Base-by-base conservation (phyloP, 163 green algal species). In the Picocystis sp. region DNA sequence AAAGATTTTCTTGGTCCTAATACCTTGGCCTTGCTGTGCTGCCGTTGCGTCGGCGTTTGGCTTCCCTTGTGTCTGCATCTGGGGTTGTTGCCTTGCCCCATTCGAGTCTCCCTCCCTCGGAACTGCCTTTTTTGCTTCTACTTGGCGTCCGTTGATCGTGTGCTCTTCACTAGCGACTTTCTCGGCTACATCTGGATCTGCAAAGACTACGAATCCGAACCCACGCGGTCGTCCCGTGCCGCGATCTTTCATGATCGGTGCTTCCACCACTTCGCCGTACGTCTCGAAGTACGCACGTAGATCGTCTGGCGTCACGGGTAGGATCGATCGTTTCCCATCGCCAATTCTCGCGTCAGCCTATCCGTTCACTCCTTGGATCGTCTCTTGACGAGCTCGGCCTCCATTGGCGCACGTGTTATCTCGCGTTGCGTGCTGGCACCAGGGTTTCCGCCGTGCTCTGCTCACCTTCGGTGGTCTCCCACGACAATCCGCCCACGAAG, bases 121-220 rank as follows among this genome's bases (percentile, higher is more conserved):
- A 5, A 95, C 77, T 24, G 86, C 86, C 52, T 79, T 79, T 60
- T 95, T 95, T 50, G 81, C 84, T 55, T 95, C 86, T 22, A 95
- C 85, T 77, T 93, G 82, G 58, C 83, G 61, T 21, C 86, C 66
- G 72, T 96, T 88, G 55, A 95, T 94, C 14, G 76, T 94, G 71
- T 96, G 88, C 71, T 86, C 84, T 17, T 76, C 72, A 2, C 73
- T 69, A n/a, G 90, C 80, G 15, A 83, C 76, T 45, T 83, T 86
- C 58, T 94, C 82, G 12, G 79, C 86, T 12, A 93, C 76, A 19
- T 76, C 72, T 9, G 73, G 63, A 61, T 82, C 76, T 33, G 83
- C 79, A 60, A 94, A 94, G 1, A 92, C 80, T 2, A 94, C 85
- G 52, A 94, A 94, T 23, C 85, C 85, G 55, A 94, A 94, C 53